Conservation (phyloP, 2,329 filamentous ascomycete species). For the Aspergillus neoniger region DNA sequence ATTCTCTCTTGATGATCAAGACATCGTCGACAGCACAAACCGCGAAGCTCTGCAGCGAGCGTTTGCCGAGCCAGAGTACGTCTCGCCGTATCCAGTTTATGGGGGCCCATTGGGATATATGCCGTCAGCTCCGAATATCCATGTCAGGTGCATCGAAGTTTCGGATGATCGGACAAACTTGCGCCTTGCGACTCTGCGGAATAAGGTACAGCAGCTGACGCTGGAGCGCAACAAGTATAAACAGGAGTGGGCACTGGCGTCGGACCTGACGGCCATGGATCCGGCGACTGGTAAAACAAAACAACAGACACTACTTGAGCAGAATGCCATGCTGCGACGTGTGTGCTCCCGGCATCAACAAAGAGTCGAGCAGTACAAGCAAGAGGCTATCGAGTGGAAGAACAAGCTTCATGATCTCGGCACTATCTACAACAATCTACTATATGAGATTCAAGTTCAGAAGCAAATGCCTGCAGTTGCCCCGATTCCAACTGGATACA, state of each 20-base stretch:
- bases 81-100: constrained; percentile 35
- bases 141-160: constrained; percentile 31
- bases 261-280: constrained; percentile 22
- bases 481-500: constrained; percentile 24
- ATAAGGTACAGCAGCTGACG: constrained; percentile 27
- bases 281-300: constrained; percentile 31
- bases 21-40: constrained; percentile 25
- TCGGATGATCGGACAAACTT: constrained; percentile 24
- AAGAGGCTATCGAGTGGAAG: constrained; percentile 32
- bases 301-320: constrained; percentile 21
- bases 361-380: constrained; percentile 28
- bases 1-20: constrained; percentile 24
- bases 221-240: constrained; percentile 34
- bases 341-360: constrained; percentile 26
- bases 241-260: constrained; percentile 27
- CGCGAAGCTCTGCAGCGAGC: constrained; percentile 29
- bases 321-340: constrained; percentile 29
- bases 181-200: constrained; percentile 25
- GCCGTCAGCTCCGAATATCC: constrained; percentile 33
- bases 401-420: constrained; percentile 24
- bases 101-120: constrained; percentile 31
- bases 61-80: constrained; percentile 24
- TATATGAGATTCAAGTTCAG: constrained; percentile 25
- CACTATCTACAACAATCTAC: constrained; percentile 27
- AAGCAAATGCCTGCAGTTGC: constrained; percentile 20